These are phyloP conservation scores for Bombardia bombarda DNA, from an alignment of 495 filamentous ascomycete genomes.

Conservation along the genomic window DNA sequence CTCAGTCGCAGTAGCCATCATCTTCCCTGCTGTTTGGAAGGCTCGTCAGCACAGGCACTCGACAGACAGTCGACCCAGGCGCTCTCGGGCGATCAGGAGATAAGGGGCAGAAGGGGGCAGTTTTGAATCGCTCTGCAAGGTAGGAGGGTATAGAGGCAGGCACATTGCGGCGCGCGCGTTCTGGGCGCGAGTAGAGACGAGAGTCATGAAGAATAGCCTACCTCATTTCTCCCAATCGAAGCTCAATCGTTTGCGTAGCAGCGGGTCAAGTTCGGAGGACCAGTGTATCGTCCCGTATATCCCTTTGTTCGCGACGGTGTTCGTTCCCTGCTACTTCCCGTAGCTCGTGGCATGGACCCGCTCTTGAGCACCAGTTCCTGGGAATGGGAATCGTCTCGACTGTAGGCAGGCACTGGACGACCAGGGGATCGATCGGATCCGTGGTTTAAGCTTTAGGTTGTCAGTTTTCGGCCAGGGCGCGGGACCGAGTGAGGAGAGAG, in stretches of 20 bases:
- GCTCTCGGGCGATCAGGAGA: too few relatives aligned
- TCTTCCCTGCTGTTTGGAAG: constrained; percentile 28
- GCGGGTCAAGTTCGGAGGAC: constrained; percentile 4
- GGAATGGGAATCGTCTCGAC: neutral
- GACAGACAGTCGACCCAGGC: neutral
- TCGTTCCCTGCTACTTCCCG: constrained; percentile 11
- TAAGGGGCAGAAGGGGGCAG: too few relatives aligned
- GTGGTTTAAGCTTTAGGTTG: neutral
- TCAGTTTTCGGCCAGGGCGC: too few relatives aligned
- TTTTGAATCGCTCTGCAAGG: too few relatives aligned
- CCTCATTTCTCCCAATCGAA: constrained; percentile 15
- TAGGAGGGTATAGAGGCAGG: too few relatives aligned
- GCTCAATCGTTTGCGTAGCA: constrained; percentile 7
- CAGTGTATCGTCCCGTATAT: constrained; percentile 5
- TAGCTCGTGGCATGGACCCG: constrained; percentile 17
- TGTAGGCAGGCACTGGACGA: neutral
- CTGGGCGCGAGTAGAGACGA: too few relatives aligned
- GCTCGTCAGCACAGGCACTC: constrained; percentile 4
- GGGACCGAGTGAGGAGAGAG: neutral
- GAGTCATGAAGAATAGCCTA: too few relatives aligned
- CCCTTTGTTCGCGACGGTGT: constrained; percentile 10
- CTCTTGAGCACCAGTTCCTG: constrained; percentile 3
- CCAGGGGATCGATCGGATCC: neutral
- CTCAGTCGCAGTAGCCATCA: constrained; percentile 45
- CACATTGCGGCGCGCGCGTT: too few relatives aligned